Evolutionary conservation across 345 rosid genomes (phyloP).

Genomic region (Capsella bursapastoris): DNA sequence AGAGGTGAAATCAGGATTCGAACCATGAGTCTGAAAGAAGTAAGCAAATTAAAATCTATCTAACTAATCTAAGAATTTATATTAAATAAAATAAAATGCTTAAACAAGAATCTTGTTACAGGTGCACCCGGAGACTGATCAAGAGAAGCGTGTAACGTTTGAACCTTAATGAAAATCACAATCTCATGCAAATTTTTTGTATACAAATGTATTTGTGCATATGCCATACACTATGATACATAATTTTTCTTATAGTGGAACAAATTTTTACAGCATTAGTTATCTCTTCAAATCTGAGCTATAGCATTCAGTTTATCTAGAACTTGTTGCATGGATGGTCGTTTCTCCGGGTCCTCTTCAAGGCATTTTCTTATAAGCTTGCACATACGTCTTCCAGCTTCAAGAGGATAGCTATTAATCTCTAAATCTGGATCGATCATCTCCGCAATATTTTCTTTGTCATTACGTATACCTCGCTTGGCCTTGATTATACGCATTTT

Average conservation of each 20-base stretch:
- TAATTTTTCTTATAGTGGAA: slow-evolving; percentile 9
- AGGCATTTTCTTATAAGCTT: slow-evolving; percentile 17
- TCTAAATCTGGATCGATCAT: slow-evolving; percentile 18
- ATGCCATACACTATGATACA: background rate
- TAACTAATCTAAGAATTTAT: background rate
- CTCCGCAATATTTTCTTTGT: background rate
- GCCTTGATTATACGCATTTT: background rate
- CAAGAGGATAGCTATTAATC: background rate
- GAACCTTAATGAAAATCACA: slow-evolving; percentile 5
- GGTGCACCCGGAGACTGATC: slow-evolving; percentile 28
- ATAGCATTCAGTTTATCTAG: background rate
- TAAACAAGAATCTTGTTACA: slow-evolving; percentile 14
- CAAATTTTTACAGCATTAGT: background rate
- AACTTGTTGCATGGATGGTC: slow-evolving; percentile 33
- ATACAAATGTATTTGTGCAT: slow-evolving; percentile 16
- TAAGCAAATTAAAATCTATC: background rate
- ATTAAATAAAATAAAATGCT: background rate
- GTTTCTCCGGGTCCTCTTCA: background rate
- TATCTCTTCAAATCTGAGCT: slow-evolving; percentile 5
- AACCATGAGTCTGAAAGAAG: slow-evolving; percentile 60
- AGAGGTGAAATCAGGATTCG: slow-evolving; percentile 79
- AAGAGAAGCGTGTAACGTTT: slow-evolving; percentile 35
- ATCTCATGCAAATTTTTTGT: slow-evolving; percentile 2
- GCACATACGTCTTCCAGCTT: background rate
- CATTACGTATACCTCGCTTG: background rate